Conservation (phyloP, 805 yeast species). For the Candida takata region DNA sequence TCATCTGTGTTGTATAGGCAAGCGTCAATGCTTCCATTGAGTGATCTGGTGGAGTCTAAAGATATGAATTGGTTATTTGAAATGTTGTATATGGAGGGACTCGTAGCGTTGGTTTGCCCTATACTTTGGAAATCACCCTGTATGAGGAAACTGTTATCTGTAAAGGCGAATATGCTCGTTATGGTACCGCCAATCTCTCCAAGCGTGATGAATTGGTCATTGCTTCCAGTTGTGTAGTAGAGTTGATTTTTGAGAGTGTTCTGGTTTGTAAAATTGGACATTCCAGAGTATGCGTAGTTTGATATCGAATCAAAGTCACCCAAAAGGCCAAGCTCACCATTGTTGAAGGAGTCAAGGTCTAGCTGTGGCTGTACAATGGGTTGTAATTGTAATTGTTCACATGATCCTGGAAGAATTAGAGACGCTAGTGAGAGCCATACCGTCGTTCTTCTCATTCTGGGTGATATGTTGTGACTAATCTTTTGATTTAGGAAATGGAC, state of each 20-base stretch:
- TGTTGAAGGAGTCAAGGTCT: constrained; percentile 17
- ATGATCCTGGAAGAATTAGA: not conserved
- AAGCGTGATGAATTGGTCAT: constrained; percentile 12
- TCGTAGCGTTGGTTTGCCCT: constrained; percentile 18
- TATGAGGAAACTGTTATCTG: constrained; percentile 26
- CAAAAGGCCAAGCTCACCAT: constrained; percentile 20
- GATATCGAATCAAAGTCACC: constrained; percentile 35
- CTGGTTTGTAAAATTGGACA: constrained; percentile 26
- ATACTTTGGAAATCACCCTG: constrained; percentile 23
- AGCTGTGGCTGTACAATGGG: constrained; percentile 10
- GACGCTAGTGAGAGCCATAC: constrained; percentile 1
- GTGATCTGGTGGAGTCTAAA: constrained; percentile 20
- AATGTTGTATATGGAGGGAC: constrained; percentile 28
- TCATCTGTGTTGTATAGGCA: constrained; percentile 41
- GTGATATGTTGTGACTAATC: no score
- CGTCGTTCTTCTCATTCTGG: no score
- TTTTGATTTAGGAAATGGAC: no score
- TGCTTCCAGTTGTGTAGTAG: constrained; percentile 12
- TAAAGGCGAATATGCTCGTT: constrained; percentile 23
- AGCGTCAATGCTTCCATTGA: constrained; percentile 34
- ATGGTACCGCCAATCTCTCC: constrained; percentile 18
- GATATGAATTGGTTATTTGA: constrained; percentile 22
- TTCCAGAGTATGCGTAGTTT: constrained; percentile 28
- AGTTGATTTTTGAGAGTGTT: constrained; percentile 14
- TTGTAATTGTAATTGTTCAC: not conserved